Evolutionary conservation across 306 rosid species (phyloP).

Genomic region (Dryas drummondii): DNA sequence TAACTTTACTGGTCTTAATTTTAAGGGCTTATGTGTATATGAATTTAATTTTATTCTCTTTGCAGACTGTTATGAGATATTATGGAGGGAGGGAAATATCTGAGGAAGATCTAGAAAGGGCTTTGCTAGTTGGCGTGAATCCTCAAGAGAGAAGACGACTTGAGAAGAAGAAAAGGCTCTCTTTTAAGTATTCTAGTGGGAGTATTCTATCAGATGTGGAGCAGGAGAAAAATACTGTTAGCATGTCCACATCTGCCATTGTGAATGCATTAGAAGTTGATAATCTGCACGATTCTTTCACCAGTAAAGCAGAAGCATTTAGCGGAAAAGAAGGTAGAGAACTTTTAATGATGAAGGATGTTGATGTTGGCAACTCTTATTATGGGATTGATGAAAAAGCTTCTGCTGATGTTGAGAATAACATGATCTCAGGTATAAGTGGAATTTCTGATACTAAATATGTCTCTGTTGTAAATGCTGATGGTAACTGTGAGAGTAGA

Average conservation of each 20-base stretch:
- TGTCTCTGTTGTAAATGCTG: slow-evolving; percentile 29
- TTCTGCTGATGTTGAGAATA: slow-evolving; percentile 28
- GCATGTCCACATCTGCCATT: slow-evolving; percentile 22
- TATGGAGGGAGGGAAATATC: slow-evolving; percentile 87
- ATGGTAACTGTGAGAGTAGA: slow-evolving; percentile 24
- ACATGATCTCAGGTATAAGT: slow-evolving; percentile 24
- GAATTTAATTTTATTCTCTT: slow-evolving; percentile 8
- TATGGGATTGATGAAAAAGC: slow-evolving; percentile 36
- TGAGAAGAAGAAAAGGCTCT: slow-evolving; percentile 63
- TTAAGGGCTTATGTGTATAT: slow-evolving; percentile 3
- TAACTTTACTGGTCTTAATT: not conserved
- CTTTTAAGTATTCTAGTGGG: slow-evolving; percentile 44
- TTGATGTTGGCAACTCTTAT: slow-evolving; percentile 36
- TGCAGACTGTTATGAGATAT: slow-evolving; percentile 73
- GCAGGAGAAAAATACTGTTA: slow-evolving; percentile 36
- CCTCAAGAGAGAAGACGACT: slow-evolving; percentile 79
- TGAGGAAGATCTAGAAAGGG: slow-evolving; percentile 77
- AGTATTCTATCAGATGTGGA: slow-evolving; percentile 31
- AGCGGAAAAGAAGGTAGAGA: slow-evolving; percentile 29
- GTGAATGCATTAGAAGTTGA: slow-evolving; percentile 28
- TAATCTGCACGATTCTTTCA: slow-evolving; percentile 30
- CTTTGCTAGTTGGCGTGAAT: slow-evolving; percentile 82
- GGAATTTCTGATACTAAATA: slow-evolving; percentile 23
- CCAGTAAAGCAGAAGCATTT: slow-evolving; percentile 18
- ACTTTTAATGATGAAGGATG: slow-evolving; percentile 22